Evolutionary conservation across 2,329 filamentous ascomycete species (phyloP).

Genomic region (Aspergillus carbonarius): DNA sequence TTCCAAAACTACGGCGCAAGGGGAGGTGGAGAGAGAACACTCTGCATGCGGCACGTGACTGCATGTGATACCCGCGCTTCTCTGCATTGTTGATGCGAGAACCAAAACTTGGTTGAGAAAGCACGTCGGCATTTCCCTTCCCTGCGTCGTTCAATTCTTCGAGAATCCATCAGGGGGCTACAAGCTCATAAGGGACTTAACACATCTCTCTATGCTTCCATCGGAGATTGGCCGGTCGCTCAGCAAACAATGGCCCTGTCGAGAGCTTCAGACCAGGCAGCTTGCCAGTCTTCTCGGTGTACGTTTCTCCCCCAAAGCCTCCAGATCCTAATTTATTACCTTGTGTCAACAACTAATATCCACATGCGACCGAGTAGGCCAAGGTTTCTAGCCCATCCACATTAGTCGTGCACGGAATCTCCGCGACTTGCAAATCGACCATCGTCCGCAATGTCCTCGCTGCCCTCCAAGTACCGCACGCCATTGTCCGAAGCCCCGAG

Average conservation of each 20-base stretch:
- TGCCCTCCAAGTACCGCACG: slow-evolving; percentile 52
- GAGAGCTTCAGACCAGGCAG: slow-evolving; percentile 43
- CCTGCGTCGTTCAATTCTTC: neutral
- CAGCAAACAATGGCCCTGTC: slow-evolving; percentile 44
- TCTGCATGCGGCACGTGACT: slow-evolving; percentile 1
- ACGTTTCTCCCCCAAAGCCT: slow-evolving; percentile 9
- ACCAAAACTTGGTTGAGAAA: neutral
- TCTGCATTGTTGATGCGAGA: neutral
- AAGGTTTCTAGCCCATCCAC: slow-evolving; percentile 66
- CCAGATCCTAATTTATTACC: neutral
- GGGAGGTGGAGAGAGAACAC: neutral
- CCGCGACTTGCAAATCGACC: slow-evolving; percentile 81
- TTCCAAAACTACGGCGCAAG: too few species aligned
- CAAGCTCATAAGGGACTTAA: neutral
- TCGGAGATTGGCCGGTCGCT: slow-evolving; percentile 35
- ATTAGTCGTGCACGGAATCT: slow-evolving; percentile 77
- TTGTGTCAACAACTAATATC: neutral
- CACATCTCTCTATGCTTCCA: slow-evolving; percentile 27
- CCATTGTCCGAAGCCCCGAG: slow-evolving; percentile 45
- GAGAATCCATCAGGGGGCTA: neutral
- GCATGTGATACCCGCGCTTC: neutral
- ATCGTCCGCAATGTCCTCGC: slow-evolving; percentile 65
- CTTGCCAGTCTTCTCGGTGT: slow-evolving; percentile 44
- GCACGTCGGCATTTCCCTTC: neutral
- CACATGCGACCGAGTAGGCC: slow-evolving; percentile 25